phyloP scores from a whole-genome alignment of 345 rosid genomes.

The Rubroshorea leprosula region DNA sequence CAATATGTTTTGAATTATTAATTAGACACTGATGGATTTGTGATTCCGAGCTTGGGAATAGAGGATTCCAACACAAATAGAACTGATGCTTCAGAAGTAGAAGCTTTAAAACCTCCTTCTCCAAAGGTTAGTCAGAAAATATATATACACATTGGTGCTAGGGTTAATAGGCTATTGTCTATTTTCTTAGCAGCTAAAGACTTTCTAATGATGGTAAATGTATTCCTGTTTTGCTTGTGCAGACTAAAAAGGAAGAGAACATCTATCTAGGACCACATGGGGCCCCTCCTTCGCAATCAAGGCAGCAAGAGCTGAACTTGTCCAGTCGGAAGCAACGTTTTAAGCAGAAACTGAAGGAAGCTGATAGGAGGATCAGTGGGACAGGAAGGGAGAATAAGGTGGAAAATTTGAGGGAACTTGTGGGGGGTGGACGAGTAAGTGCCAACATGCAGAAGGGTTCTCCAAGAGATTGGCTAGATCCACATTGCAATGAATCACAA shows the following conservation, averaged over 20 bases:
- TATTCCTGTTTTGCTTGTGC: conserved; percentile 10
- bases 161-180: background rate
- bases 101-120: conserved; percentile 45
- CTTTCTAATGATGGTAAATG: background rate
- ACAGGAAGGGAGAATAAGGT: conserved; percentile 84
- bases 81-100: conserved; percentile 33
- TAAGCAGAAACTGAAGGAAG: conserved; percentile 85
- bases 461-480: conserved; percentile 80
- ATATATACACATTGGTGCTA: too few species aligned
- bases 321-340: conserved; percentile 70
- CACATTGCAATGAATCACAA: conserved; percentile 86
- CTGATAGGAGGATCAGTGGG: conserved; percentile 53
- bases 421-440: conserved; percentile 42
- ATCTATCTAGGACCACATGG: conserved; percentile 94
- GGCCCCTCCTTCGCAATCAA: conserved; percentile 72
- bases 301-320: conserved; percentile 50
- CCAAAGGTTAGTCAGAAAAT: conserved; percentile 40
- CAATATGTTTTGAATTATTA: background rate
- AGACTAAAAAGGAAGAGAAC: conserved; percentile 61
- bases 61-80: conserved; percentile 30
- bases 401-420: conserved; percentile 71
- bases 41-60: conserved; percentile 89
- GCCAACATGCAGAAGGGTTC: conserved; percentile 46
- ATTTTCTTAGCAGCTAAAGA: too few species aligned
- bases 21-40: conserved; percentile 93